phyloP scores from a whole-genome alignment of 139 green algal genomes.

The Deuterostichococcus epilithicus region DNA sequence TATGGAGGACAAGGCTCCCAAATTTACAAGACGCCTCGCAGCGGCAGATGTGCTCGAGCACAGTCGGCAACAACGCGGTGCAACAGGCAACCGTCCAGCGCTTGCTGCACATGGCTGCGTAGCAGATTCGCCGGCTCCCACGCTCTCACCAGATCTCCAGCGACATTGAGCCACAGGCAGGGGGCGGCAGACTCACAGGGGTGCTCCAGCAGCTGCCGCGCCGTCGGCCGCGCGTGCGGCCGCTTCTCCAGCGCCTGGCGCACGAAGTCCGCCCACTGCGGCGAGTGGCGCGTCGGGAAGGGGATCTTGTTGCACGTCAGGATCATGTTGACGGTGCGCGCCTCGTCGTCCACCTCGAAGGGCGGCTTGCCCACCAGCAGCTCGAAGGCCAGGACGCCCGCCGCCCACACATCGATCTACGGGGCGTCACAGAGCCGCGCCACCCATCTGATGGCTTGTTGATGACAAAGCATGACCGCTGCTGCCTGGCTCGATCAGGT shows the following conservation, averaged over 20 bases:
- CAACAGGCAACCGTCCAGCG: not conserved
- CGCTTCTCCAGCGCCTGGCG: constrained; percentile 56
- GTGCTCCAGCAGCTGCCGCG: constrained; percentile 62
- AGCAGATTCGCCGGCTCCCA: not conserved
- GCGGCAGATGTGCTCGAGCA: not conserved
- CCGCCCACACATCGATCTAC: constrained; percentile 70
- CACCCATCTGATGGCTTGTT: too few relatives aligned
- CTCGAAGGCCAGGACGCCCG: constrained; percentile 82
- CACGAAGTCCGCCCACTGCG: constrained; percentile 47
- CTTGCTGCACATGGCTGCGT: not conserved
- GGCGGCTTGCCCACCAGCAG: constrained; percentile 62
- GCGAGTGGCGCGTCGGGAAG: constrained; percentile 34
- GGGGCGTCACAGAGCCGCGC: not conserved
- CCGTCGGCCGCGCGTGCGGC: constrained; percentile 50
- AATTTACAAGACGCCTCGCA: not conserved
- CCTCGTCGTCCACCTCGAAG: constrained; percentile 65
- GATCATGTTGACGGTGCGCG: constrained; percentile 62
- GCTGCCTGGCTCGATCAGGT: too few relatives aligned
- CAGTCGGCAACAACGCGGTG: not conserved
- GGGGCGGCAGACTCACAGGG: constrained; percentile 36
- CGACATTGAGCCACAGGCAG: not conserved
- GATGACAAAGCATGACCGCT: too few relatives aligned
- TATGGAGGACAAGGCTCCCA: not conserved
- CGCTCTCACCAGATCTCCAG: not conserved
- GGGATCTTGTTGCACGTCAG: constrained; percentile 57